Evolutionary conservation across 768 basidiomycete species (phyloP), one percentile per base, ranked within the genome.

Genomic region (Lactarius vividus): DNA sequence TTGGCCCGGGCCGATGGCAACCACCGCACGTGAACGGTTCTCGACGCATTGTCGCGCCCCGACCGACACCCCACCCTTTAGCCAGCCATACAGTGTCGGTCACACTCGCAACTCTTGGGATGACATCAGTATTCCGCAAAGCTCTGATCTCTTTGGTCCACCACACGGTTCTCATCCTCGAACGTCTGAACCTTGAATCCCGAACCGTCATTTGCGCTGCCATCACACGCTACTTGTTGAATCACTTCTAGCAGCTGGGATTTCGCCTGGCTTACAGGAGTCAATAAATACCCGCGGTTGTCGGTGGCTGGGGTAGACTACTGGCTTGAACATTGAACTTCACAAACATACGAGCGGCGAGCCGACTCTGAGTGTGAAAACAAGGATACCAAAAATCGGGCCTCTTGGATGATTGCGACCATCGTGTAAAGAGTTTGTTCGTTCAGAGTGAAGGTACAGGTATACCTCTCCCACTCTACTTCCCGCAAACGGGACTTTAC

Each of bases 171-270:
- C n/a, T 26, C 18, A 28, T 53, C 23, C 28, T n/a, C 23, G 52
- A 26, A 28, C 23, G 1, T 39, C 37, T 52, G 37, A 39, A 39
- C 35, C 20, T 3, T 39, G 37, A 16, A 39, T 15, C n/a, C n/a
- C n/a, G n/a, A n/a, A n/a, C n/a, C 37, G 5, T 16, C 37, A 39
- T 15, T 39, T 39, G 15, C 37, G 7, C 62, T 49, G 20, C 56
- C 49, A 63, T 66, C 61, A 39, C 52, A 66, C 65, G 37, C 49
- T 1, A 46, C 29, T 52, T 4, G 56, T 26, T 49, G 35, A 26
- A 39, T 20, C 9, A 4, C 16, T 42, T 26, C 55, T 29, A 35
- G 44, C 40, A 44, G 18, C n/a, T 33, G 18, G 29, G 13, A 18
- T n/a, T 58, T 39, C 26, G 57, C 15, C 15, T 13, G 15, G 37